These are phyloP conservation scores for Pseudocercospora fijiensis DNA, from an alignment of 2,329 filamentous ascomycete species.

Conservation along the genomic window DNA sequence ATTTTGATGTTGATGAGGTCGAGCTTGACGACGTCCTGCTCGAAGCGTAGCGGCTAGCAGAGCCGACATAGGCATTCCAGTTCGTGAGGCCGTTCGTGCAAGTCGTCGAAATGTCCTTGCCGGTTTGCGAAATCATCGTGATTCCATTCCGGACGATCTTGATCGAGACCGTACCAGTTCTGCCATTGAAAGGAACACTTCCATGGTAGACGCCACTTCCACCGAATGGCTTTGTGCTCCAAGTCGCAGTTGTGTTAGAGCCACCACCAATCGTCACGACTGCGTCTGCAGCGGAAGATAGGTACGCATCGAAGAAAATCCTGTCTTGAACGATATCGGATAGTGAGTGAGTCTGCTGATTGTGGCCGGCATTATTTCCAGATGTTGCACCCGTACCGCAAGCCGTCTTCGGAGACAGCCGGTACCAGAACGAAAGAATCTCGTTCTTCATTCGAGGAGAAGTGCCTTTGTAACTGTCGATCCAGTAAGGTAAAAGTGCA, in stretches of 20 bases:
- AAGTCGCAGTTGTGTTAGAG: slow-evolving; percentile 30
- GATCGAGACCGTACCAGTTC: slow-evolving; percentile 43
- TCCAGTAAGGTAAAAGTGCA: slow-evolving; percentile 52
- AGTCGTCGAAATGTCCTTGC: slow-evolving; percentile 40
- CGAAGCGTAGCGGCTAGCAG: slow-evolving; percentile 5
- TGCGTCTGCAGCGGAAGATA: slow-evolving; percentile 35
- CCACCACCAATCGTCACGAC: slow-evolving; percentile 43
- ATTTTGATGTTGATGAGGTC: not conserved
- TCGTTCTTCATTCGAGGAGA: slow-evolving; percentile 35
- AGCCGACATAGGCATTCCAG: slow-evolving; percentile 29
- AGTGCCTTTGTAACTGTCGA: slow-evolving; percentile 52
- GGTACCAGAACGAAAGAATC: slow-evolving; percentile 47
- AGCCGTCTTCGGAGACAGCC: slow-evolving; percentile 39
- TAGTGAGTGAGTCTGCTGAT: slow-evolving; percentile 21
- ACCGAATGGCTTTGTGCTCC: slow-evolving; percentile 15
- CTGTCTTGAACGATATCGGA: slow-evolving; percentile 45
- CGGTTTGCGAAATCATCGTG: slow-evolving; percentile 34
- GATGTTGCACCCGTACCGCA: slow-evolving; percentile 44
- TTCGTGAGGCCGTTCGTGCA: slow-evolving; percentile 25
- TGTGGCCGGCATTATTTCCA: slow-evolving; percentile 38
- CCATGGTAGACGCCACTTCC: slow-evolving; percentile 23
- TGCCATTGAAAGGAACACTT: slow-evolving; percentile 40
- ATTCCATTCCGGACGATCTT: slow-evolving; percentile 36
- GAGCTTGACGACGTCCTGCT: not conserved
- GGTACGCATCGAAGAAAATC: slow-evolving; percentile 46